Percentiles rank a stretch among this genome's conserved stretches.
Conservation (phyloP, 148 eudicot genomes). For the Suaeda aralocaspica region DNA sequence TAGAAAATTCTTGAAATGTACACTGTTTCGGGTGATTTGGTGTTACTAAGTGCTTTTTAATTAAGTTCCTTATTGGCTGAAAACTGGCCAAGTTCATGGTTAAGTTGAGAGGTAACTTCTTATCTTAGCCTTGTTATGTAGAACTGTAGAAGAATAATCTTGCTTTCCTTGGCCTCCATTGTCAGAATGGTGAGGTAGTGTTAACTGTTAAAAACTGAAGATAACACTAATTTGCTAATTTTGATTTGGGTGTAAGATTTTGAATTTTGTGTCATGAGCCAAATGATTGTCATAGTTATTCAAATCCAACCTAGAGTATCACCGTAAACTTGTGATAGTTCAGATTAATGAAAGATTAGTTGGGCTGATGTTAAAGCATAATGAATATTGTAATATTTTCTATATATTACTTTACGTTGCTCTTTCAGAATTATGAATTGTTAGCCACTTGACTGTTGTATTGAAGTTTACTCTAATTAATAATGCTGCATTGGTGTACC, state of each 20-base stretch:
- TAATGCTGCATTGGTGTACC: too few relatives aligned
- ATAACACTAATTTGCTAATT: not conserved
- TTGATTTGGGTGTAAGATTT: not conserved
- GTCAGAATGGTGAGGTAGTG: too few relatives aligned
- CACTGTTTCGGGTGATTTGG: too few relatives aligned
- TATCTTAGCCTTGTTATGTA: too few relatives aligned
- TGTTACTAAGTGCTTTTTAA: not conserved
- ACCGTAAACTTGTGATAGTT: not conserved
- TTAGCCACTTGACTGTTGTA: too few relatives aligned
- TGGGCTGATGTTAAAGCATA: not conserved
- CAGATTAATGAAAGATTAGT: not conserved
- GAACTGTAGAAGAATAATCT: not conserved
- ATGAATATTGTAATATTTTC: not conserved
- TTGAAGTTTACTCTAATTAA: too few relatives aligned
- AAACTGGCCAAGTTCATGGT: not conserved
- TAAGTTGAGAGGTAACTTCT: not conserved
- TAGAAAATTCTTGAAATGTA: too few relatives aligned
- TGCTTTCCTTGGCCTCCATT: not conserved
- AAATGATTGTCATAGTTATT: not conserved
- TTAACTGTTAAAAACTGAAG: too few relatives aligned
- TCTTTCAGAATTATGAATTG: not conserved
- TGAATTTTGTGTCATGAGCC: not conserved
- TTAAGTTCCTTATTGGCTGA: not conserved
- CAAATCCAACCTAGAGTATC: not conserved
- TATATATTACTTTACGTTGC: constrained; percentile 2